Percentiles rank a stretch among this genome's conserved stretches.
These are phyloP conservation scores for Austroboletus novae-zelandiae DNA, from an alignment of 1,284 basidiomycete species.

Conservation along the genomic window DNA sequence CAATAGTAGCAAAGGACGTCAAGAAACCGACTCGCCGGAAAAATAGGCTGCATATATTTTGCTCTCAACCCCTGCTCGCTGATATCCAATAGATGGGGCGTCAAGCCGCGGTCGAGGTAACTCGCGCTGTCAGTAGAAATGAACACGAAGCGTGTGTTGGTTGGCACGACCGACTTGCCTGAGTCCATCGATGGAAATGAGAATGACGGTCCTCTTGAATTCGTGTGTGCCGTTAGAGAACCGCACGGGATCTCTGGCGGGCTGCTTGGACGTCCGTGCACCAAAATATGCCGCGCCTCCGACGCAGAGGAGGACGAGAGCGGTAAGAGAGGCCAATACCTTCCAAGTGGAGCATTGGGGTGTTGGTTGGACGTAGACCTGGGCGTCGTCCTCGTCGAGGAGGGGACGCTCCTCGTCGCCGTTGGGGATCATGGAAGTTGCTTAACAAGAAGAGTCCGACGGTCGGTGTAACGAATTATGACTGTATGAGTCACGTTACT, in stretches of 20 bases:
- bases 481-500: background rate
- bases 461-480: background rate
- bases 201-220: constrained; percentile 76
- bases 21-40: constrained; percentile 59
- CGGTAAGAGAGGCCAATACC: constrained; percentile 11
- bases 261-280: background rate
- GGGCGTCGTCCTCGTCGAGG: constrained; percentile 11
- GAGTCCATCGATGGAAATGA: constrained; percentile 86
- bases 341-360: constrained; percentile 6
- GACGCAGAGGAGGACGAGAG: constrained; percentile 16
- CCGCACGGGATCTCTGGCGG: constrained; percentile 1
- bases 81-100: constrained; percentile 76
- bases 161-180: constrained; percentile 44
- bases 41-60: constrained; percentile 81
- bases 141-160: background rate
- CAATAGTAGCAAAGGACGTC: constrained; percentile 1
- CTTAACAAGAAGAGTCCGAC: background rate
- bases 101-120: constrained; percentile 79
- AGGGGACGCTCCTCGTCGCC: constrained; percentile 24
- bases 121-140: constrained; percentile 55
- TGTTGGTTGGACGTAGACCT: background rate
- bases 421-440: constrained; percentile 9
- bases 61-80: constrained; percentile 80
- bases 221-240: constrained; percentile 73
- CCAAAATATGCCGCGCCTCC: constrained; percentile 14